phyloP scores from a whole-genome alignment of 805 yeast genomes.

The Hanseniaspora taiwanica region DNA sequence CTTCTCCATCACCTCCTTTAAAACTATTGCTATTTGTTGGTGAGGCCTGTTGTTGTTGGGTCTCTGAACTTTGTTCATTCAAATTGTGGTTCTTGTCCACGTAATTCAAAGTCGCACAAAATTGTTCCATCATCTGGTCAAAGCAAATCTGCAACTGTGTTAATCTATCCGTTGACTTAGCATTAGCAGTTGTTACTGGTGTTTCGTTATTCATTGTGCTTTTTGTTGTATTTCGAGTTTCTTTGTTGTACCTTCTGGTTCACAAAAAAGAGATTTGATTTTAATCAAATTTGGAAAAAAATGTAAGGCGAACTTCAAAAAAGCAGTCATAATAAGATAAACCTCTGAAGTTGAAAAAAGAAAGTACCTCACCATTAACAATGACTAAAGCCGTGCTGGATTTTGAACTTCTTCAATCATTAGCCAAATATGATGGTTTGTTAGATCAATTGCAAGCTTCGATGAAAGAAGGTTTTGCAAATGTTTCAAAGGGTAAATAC shows the following conservation, averaged over 20 bases:
- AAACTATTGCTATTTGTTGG: too few relatives aligned
- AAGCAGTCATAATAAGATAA: background rate
- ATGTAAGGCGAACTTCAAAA: too few relatives aligned
- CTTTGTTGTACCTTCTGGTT: too few relatives aligned
- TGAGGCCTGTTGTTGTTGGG: too few relatives aligned
- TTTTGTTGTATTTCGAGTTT: too few relatives aligned
- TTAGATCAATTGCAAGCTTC: slow-evolving; percentile 18
- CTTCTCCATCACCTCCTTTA: too few relatives aligned
- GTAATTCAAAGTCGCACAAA: slow-evolving; percentile 64
- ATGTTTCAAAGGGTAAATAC: slow-evolving; percentile 21
- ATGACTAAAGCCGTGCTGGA: background rate
- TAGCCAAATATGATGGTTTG: slow-evolving; percentile 15
- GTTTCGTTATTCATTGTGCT: background rate
- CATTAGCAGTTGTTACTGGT: slow-evolving; percentile 13
- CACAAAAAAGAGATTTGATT: too few relatives aligned
- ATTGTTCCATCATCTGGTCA: slow-evolving; percentile 67
- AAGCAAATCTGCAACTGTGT: slow-evolving; percentile 83
- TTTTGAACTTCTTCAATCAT: slow-evolving; percentile 9
- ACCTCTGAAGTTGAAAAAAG: background rate
- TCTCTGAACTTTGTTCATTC: too few relatives aligned
- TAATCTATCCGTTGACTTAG: slow-evolving; percentile 81
- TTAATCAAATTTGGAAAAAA: too few relatives aligned
- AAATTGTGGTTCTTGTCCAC: slow-evolving; percentile 60
- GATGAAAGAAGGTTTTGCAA: slow-evolving; percentile 15
- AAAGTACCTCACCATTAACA: too few relatives aligned